These are phyloP conservation scores for Phytophthora litchii DNA, from an alignment of 352 stramenopile genomes.

Conservation along the genomic window DNA sequence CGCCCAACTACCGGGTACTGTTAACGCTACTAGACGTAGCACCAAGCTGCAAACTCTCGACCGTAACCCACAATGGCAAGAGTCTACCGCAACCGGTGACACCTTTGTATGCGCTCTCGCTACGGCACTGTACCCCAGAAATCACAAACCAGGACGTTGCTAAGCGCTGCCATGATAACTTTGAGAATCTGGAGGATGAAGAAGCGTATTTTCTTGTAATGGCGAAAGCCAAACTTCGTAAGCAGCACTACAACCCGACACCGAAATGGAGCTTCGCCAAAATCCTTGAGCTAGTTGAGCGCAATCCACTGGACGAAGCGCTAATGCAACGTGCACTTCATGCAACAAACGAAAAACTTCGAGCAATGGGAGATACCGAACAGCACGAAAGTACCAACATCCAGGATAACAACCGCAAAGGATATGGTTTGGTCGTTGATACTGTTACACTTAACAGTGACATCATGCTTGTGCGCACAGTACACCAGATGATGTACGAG, in stretches of 20 bases:
- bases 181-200: constrained; percentile 58
- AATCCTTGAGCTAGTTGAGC: constrained; percentile 63
- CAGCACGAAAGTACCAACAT: constrained; percentile 20
- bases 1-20: constrained; percentile 41
- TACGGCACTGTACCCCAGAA: constrained; percentile 37
- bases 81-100: constrained; percentile 33
- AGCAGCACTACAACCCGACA: constrained; percentile 59
- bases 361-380: constrained; percentile 27
- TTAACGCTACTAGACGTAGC: constrained; percentile 44
- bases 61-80: constrained; percentile 1
- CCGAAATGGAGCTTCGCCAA: constrained; percentile 47
- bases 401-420: constrained; percentile 17
- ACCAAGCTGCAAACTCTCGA: constrained; percentile 29
- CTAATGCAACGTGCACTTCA: constrained; percentile 62
- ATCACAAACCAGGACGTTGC: constrained; percentile 34
- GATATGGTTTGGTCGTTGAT: constrained; percentile 38
- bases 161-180: constrained; percentile 42
- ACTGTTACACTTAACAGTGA: constrained; percentile 55
- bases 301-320: constrained; percentile 65
- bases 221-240: constrained; percentile 60
- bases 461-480: constrained; percentile 56
- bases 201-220: constrained; percentile 61
- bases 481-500: constrained; percentile 75
- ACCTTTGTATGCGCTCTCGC: constrained; percentile 54
- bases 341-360: constrained; percentile 66